These are phyloP conservation scores for Phytopythium boreale DNA, from an alignment of 352 stramenopile genomes.

Conservation along the genomic window DNA sequence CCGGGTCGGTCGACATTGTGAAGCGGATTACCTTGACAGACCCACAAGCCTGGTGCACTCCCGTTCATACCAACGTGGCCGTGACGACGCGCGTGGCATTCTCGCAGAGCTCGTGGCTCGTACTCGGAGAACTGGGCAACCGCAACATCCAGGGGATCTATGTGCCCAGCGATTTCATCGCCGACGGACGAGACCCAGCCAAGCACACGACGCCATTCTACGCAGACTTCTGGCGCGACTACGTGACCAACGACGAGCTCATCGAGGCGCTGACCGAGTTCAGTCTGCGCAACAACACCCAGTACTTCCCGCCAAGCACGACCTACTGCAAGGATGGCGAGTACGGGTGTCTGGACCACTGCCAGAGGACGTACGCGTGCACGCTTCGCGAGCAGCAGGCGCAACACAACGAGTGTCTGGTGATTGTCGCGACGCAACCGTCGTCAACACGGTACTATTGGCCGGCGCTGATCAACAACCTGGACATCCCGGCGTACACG, in stretches of 20 bases:
- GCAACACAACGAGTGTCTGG: slow-evolving; percentile 20
- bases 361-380: slow-evolving; percentile 26
- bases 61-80: not conserved
- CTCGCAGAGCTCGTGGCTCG: not conserved
- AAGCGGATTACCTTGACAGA: not conserved
- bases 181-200: slow-evolving; percentile 9
- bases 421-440: slow-evolving; percentile 15
- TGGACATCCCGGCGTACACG: slow-evolving; percentile 18
- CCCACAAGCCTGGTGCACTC: slow-evolving; percentile 2
- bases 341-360: slow-evolving; percentile 27
- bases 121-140: slow-evolving; percentile 3
- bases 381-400: slow-evolving; percentile 14
- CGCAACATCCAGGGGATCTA: slow-evolving; percentile 20
- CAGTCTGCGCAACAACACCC: slow-evolving; percentile 8
- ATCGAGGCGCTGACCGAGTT: slow-evolving; percentile 11
- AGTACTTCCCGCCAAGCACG: slow-evolving; percentile 13
- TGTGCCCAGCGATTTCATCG: slow-evolving; percentile 19
- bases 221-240: slow-evolving; percentile 36
- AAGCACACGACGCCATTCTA: slow-evolving; percentile 11
- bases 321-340: slow-evolving; percentile 9
- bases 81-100: not conserved
- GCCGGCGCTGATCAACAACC: slow-evolving; percentile 20
- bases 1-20: not conserved
- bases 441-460: slow-evolving; percentile 13
- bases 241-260: slow-evolving; percentile 7